These are phyloP conservation scores for Arabidopsis suecica DNA, from an alignment of 345 rosid genomes.

Conservation along the genomic window DNA sequence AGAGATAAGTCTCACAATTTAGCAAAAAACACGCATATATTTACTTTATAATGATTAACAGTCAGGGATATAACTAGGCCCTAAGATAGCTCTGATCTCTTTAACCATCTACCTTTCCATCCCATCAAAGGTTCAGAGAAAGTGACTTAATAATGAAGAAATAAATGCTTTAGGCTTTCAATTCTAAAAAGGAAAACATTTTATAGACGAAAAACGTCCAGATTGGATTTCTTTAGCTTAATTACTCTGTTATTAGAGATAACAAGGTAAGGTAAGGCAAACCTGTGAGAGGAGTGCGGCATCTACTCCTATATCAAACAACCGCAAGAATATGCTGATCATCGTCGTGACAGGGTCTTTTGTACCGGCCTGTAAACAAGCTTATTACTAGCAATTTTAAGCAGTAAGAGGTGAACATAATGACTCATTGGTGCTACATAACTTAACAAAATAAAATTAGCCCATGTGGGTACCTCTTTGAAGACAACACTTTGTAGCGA, in stretches of 20 bases:
- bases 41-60: constrained; percentile 1
- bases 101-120: constrained; percentile 6
- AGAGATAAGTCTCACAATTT: constrained; percentile 1
- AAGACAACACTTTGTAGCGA: constrained; percentile 96
- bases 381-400: constrained; percentile 25
- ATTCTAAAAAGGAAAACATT: constrained; percentile 5
- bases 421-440: background rate
- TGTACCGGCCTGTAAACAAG: constrained; percentile 82
- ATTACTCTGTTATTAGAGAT: background rate
- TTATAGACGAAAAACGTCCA: constrained; percentile 2
- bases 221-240: background rate
- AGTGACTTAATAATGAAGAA: background rate
- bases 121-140: constrained; percentile 11
- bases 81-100: constrained; percentile 14
- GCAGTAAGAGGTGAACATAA: constrained; percentile 16
- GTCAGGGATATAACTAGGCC: background rate
- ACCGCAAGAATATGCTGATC: constrained; percentile 85
- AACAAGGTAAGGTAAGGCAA: constrained; percentile 34
- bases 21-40: background rate
- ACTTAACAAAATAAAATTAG: constrained; percentile 6
- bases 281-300: constrained; percentile 93
- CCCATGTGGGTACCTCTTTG: constrained; percentile 71
- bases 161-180: constrained; percentile 25
- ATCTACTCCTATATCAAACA: constrained; percentile 92
- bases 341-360: constrained; percentile 95